phyloP scores from a whole-genome alignment of 371 early-diverging fungal species.

The Batkoa obscura region DNA sequence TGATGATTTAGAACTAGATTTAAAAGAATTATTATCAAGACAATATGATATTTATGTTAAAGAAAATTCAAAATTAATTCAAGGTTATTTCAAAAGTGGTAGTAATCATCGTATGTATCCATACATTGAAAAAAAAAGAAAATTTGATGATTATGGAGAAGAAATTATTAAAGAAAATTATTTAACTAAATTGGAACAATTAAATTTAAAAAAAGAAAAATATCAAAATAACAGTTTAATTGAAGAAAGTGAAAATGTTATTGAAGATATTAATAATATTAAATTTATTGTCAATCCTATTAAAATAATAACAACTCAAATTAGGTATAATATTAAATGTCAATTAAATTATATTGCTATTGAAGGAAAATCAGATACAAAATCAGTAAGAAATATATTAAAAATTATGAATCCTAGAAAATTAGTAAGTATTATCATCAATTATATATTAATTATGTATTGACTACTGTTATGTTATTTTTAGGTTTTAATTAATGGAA shows the following conservation, averaged over 20 bases:
- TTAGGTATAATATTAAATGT: conserved; percentile 42
- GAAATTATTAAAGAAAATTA: conserved; percentile 58
- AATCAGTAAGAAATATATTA: conserved; percentile 67
- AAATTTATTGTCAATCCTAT: conserved; percentile 26
- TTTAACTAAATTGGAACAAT: conserved; percentile 26
- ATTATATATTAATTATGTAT: no score
- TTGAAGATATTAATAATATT: conserved; percentile 15
- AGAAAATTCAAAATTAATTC: conserved; percentile 41
- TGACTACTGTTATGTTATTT: no score
- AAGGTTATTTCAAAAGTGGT: conserved; percentile 53
- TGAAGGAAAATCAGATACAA: conserved; percentile 78
- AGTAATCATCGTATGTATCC: conserved; percentile 75
- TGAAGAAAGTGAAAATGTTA: conserved; percentile 9
- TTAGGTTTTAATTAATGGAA: no score
- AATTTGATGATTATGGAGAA: conserved; percentile 91
- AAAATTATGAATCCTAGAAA: conserved; percentile 68
- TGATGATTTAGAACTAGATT: conserved; percentile 16
- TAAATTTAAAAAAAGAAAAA: conserved; percentile 15
- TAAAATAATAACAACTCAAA: conserved; percentile 41
- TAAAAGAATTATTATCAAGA: conserved; percentile 14
- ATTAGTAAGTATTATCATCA: conserved; percentile 12
- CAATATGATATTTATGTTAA: conserved; percentile 60
- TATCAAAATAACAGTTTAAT: conserved; percentile 8
- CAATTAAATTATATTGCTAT: conserved; percentile 65
- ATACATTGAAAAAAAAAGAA: conserved; percentile 49